These are phyloP conservation scores for Hyphopichia wangnamkhiaoensis DNA, from an alignment of 1,139 yeast genomes.

Conservation along the genomic window DNA sequence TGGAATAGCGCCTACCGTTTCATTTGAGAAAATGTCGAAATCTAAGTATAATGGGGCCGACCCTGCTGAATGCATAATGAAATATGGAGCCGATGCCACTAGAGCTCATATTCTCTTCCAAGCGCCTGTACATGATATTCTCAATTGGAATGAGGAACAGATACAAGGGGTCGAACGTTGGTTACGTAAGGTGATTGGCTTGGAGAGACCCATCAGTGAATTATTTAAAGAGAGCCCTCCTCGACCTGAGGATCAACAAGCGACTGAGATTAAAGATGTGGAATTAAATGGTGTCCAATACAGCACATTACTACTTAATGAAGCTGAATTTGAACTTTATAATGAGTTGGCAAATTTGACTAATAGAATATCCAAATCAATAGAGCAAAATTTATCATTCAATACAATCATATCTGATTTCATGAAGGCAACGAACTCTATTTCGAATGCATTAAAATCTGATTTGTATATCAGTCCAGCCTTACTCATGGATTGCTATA, in stretches of 20 bases:
- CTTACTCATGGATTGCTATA: slow-evolving; percentile 41
- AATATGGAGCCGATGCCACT: slow-evolving; percentile 91
- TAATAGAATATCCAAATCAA: slow-evolving; percentile 55
- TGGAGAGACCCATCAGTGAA: slow-evolving; percentile 26
- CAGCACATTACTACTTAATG: slow-evolving; percentile 26
- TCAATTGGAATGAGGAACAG: slow-evolving; percentile 88
- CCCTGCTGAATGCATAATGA: slow-evolving; percentile 72
- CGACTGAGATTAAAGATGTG: slow-evolving; percentile 13
- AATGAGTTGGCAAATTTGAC: slow-evolving; percentile 57
- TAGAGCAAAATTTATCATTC: slow-evolving; percentile 60
- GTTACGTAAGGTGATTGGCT: slow-evolving; percentile 62
- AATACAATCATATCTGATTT: slow-evolving; percentile 87
- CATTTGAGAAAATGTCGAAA: slow-evolving; percentile 93
- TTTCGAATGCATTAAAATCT: slow-evolving; percentile 41
- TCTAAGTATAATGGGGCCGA: slow-evolving; percentile 94
- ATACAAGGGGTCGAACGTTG: slow-evolving; percentile 88
- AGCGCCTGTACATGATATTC: slow-evolving; percentile 81
- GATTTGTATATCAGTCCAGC: slow-evolving; percentile 24
- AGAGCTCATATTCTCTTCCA: slow-evolving; percentile 93
- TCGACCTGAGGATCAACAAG: slow-evolving; percentile 3
- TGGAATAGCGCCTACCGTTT: slow-evolving; percentile 52
- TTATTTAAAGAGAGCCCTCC: neutral
- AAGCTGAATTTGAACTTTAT: slow-evolving; percentile 55
- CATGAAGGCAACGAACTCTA: slow-evolving; percentile 75
- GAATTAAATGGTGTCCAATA: slow-evolving; percentile 21